phyloP scores from a whole-genome alignment of 2,329 filamentous ascomycete genomes.

The Epichloe sylvatica region DNA sequence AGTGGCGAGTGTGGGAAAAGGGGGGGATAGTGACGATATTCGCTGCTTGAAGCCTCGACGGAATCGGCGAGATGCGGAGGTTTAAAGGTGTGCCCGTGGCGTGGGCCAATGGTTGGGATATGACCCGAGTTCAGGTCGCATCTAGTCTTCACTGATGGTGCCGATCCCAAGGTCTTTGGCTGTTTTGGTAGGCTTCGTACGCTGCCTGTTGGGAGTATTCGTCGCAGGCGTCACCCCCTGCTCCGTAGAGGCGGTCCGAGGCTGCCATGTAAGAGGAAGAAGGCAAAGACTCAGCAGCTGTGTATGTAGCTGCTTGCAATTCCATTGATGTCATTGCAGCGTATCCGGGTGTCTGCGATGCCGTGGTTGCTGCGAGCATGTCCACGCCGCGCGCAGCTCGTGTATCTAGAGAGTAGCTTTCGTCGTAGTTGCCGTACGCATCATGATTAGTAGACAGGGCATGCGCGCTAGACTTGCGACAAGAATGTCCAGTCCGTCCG shows the following conservation, averaged over 20 bases:
- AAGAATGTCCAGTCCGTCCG: background rate
- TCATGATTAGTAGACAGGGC: background rate
- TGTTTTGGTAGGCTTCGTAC: conserved; percentile 2
- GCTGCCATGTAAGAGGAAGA: background rate
- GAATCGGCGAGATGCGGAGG: background rate
- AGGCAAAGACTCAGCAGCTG: background rate
- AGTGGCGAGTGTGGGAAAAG: too few species aligned
- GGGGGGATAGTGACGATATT: background rate
- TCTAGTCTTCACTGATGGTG: background rate
- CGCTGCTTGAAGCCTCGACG: background rate
- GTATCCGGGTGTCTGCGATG: background rate
- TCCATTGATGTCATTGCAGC: background rate
- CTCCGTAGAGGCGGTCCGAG: background rate
- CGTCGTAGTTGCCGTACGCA: background rate
- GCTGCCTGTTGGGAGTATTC: background rate
- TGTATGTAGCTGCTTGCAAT: background rate
- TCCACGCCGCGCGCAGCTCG: background rate
- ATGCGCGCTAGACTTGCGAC: background rate
- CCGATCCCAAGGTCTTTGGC: background rate
- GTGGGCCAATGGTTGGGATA: background rate
- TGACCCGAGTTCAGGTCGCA: background rate
- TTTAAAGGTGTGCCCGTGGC: background rate
- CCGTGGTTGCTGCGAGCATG: background rate
- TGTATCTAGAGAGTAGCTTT: background rate
- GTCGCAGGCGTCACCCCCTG: background rate